These are phyloP conservation scores for Metarhizium robertsii DNA, from an alignment of 2,329 filamentous ascomycete genomes.

Conservation along the genomic window DNA sequence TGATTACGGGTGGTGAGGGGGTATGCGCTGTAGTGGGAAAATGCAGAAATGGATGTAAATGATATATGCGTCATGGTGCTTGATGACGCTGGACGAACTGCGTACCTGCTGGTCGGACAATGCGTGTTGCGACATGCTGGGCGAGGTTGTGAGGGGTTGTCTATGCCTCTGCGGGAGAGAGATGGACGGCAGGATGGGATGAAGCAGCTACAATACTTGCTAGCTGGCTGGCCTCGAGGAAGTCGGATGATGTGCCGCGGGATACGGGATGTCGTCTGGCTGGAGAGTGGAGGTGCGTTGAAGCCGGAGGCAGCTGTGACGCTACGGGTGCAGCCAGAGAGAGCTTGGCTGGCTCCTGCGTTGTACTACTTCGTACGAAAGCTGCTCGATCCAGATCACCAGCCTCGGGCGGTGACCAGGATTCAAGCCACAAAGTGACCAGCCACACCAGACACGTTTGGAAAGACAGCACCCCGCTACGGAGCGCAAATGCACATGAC, in stretches of 20 bases:
- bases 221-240: background rate
- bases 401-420: too few species aligned
- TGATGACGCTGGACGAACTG: constrained; percentile 9
- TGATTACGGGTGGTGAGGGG: background rate
- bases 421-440: background rate
- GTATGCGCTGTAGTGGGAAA: background rate
- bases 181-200: constrained; percentile 16
- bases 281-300: constrained; percentile 9
- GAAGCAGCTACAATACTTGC: background rate
- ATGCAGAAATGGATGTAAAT: background rate
- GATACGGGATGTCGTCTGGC: constrained; percentile 4
- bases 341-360: background rate
- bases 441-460: constrained; percentile 1
- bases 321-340: constrained; percentile 9
- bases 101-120: constrained; percentile 94
- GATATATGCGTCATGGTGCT: constrained; percentile 11
- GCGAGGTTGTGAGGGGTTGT: constrained; percentile 11
- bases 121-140: constrained; percentile 88
- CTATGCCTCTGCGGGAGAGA: background rate
- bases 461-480: constrained; percentile 4
- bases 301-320: constrained; percentile 18
- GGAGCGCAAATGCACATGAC: background rate
- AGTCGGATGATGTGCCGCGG: background rate
- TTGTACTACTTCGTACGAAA: background rate
- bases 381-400: too few species aligned